Base-by-base conservation (phyloP, 2,329 filamentous ascomycete species). In the Dryadomyces quercus-mongolicae region DNA sequence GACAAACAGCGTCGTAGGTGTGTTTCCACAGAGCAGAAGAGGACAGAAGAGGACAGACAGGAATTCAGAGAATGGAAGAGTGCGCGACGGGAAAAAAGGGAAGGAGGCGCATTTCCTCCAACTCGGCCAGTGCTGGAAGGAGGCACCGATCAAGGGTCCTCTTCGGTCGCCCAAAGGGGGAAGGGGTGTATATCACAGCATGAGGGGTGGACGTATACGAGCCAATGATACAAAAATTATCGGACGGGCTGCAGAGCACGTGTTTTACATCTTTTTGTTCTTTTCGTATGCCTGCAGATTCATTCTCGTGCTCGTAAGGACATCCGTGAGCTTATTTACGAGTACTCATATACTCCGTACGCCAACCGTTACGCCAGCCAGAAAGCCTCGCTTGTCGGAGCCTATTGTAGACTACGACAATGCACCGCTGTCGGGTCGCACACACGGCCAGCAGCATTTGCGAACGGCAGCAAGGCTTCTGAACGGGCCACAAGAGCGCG, bases 161-260 rank as follows among this genome's bases (percentile, higher is more conserved):
- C 5, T 48, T 59, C 58, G 57, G 58, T 60, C 53, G 51, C 25
- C 57, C 55, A 43, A 50, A 60, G 54, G 12, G 43, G 58, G 58
- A 53, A 58, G 57, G 54, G 52, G 47, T 50, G 54, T 8, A 44
- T 16, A 22, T 45, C 31, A 44, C 13, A n/a, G 8, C 8, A 16
- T 7, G 51, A 53, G 51, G 13, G 57, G 55, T 21, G 3, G 18
- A 15, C 21, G 8, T 44, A 16, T n/a, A n/a, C 16, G 42, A 25
- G 50, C 51, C 43, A 38, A 45, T 52, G 16, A 10, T 5, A 34
- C 12, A 38, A n/a, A 13, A 1, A 20, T 15, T 12, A 3, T n/a
- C 20, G 3, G 13, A 20, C 13, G 3, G 3, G 49, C n/a, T 22
- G 12, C 8, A 38, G 51, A 36, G 31, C 50, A 52, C 51, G 52